A percentile compares a stretch with the other conserved stretches of the same genome.
Evolutionary conservation across 2,329 filamentous ascomycete species (phyloP).

Genomic region (Penicillium sp.): DNA sequence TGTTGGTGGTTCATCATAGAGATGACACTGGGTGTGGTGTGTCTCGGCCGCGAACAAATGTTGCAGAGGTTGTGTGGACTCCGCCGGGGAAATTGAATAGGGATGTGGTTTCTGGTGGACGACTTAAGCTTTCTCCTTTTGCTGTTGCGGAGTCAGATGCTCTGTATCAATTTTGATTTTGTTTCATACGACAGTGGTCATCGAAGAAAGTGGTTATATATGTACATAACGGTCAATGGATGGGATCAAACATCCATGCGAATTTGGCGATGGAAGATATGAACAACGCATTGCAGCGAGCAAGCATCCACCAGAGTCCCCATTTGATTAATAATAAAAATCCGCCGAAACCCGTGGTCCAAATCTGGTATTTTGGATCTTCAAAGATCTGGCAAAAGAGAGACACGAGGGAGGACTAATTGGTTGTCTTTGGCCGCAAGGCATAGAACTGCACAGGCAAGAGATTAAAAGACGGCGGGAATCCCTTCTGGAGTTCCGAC

Average conservation of each 20-base stretch:
- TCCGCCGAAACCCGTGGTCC: not conserved
- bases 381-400: not conserved
- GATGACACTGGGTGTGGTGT: constrained; percentile 35
- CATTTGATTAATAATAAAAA: not conserved
- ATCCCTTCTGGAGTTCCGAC: constrained; percentile 71
- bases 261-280: not conserved
- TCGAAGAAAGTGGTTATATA: not conserved
- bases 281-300: not conserved
- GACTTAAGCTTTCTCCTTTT: constrained; percentile 13
- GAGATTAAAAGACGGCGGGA: constrained; percentile 61
- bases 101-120: constrained; percentile 27
- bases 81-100: constrained; percentile 32
- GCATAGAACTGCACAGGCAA: constrained; percentile 79
- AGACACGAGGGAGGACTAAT: not conserved
- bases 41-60: constrained; percentile 28
- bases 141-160: not conserved
- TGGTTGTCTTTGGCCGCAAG: constrained; percentile 54
- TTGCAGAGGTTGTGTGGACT: constrained; percentile 43
- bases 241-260: not conserved
- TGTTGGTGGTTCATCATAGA: constrained; percentile 29
- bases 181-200: not conserved
- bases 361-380: not conserved
- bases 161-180: not conserved
- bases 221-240: not conserved
- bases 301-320: not conserved